phyloP scores from a whole-genome alignment of 371 early-diverging fungal species.

The Coemansia sp. region DNA sequence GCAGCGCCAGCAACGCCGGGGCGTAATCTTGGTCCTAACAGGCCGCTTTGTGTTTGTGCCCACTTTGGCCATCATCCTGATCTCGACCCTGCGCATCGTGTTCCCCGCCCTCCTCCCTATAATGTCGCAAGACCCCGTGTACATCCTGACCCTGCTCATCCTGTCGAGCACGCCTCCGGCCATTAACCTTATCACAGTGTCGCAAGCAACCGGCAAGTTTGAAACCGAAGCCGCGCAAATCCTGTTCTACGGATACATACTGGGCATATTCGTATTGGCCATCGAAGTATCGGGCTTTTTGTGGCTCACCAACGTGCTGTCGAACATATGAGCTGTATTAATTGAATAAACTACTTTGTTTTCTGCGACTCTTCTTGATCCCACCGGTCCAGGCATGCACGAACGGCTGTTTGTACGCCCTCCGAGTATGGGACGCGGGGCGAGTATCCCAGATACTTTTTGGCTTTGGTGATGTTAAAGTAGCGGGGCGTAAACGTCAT shows the following conservation, averaged over 20 bases:
- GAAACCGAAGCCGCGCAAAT: slow-evolving; percentile 49
- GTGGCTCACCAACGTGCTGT: slow-evolving; percentile 39
- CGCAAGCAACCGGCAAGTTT: slow-evolving; percentile 51
- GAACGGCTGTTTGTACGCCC: slow-evolving; percentile 59
- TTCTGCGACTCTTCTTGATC: slow-evolving; percentile 39
- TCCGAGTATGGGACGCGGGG: slow-evolving; percentile 74
- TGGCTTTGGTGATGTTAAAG: slow-evolving; percentile 79
- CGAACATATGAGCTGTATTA: slow-evolving; percentile 10
- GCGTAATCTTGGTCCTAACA: slow-evolving; percentile 27
- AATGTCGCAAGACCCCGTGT: slow-evolving; percentile 44
- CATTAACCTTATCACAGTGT: slow-evolving; percentile 49
- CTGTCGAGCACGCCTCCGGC: slow-evolving; percentile 49
- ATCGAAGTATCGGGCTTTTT: slow-evolving; percentile 47
- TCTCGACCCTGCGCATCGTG: slow-evolving; percentile 32
- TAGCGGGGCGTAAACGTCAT: slow-evolving; percentile 76
- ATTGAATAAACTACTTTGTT: not conserved
- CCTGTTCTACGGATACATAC: slow-evolving; percentile 45
- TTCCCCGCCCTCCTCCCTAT: slow-evolving; percentile 42
- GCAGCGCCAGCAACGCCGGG: slow-evolving; percentile 21
- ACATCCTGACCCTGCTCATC: slow-evolving; percentile 44
- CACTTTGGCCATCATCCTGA: slow-evolving; percentile 31
- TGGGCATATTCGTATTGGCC: slow-evolving; percentile 45
- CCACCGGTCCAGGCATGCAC: slow-evolving; percentile 51
- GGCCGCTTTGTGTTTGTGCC: slow-evolving; percentile 51
- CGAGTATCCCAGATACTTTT: slow-evolving; percentile 72